A percentile compares a stretch with the other conserved stretches of the same genome.
Conservation (phyloP, 805 yeast species). For the Jamesozyma piceae region DNA sequence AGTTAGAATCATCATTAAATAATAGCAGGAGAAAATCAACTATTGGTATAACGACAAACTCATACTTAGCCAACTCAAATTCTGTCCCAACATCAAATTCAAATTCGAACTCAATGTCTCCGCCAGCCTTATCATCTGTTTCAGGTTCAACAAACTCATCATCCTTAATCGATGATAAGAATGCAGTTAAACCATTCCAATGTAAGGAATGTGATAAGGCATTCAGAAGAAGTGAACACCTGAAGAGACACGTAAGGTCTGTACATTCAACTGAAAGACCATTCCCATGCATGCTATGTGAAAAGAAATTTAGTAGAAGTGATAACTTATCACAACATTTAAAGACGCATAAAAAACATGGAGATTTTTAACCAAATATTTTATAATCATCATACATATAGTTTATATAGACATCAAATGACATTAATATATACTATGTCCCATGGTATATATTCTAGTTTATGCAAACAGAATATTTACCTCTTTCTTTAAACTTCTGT, state of each 20-base stretch:
- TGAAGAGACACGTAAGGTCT: conserved; percentile 57
- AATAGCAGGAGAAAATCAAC: conserved; percentile 9
- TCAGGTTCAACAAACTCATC: background rate
- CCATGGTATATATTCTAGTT: too few species aligned
- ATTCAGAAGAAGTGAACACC: conserved; percentile 57
- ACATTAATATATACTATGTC: too few species aligned
- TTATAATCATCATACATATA: background rate
- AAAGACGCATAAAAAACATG: conserved; percentile 40
- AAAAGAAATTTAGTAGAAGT: conserved; percentile 54
- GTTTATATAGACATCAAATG: background rate
- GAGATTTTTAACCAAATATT: conserved; percentile 18
- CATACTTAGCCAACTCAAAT: background rate
- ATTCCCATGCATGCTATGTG: conserved; percentile 49
- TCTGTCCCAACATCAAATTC: background rate
- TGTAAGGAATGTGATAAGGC: conserved; percentile 35
- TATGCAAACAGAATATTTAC: too few species aligned
- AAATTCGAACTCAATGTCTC: background rate
- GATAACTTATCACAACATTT: conserved; percentile 62
- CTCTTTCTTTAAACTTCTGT: too few species aligned
- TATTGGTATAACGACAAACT: conserved; percentile 3
- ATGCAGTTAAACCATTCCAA: conserved; percentile 29
- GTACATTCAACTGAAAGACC: conserved; percentile 56
- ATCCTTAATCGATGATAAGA: conserved; percentile 16
- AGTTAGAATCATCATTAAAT: background rate
- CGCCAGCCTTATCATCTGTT: background rate